phyloP scores from a whole-genome alignment of 345 rosid species.

The Firmiana major region DNA sequence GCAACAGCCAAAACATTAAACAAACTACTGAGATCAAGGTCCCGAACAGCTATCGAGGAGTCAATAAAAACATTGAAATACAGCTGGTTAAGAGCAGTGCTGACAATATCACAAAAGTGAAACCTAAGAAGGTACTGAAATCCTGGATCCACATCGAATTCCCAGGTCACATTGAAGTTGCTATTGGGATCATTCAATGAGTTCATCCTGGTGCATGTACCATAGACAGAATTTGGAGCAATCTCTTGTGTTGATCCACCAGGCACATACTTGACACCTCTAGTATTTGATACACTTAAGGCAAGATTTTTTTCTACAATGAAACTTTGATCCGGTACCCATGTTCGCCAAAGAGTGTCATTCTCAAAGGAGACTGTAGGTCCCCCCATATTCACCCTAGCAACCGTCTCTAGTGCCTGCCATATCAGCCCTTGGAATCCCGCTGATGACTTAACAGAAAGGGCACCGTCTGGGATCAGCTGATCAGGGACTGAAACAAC shows the following conservation, averaged over 20 bases:
- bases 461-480: conserved; percentile 42
- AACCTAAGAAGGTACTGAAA: conserved; percentile 72
- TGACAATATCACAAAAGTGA: conserved; percentile 83
- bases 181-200: conserved; percentile 37
- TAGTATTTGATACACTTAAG: conserved; percentile 29
- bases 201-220: conserved; percentile 62
- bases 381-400: conserved; percentile 95
- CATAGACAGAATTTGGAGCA: conserved; percentile 75
- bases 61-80: conserved; percentile 74
- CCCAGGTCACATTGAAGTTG: conserved; percentile 78
- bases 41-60: conserved; percentile 34
- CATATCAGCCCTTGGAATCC: conserved; percentile 40
- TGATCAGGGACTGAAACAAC: conserved; percentile 72
- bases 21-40: conserved; percentile 49
- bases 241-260: conserved; percentile 48
- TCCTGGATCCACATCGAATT: conserved; percentile 56
- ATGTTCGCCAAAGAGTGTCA: conserved; percentile 76
- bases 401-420: conserved; percentile 71
- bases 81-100: conserved; percentile 44
- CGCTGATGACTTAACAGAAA: conserved; percentile 18
- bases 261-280: conserved; percentile 42
- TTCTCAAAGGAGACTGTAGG: conserved; percentile 39
- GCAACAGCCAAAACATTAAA: conserved; percentile 45
- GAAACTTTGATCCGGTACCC: conserved; percentile 63
- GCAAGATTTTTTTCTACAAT: conserved; percentile 38